phyloP scores from a whole-genome alignment of 1,284 basidiomycete species.

The Trametes polyzona region DNA sequence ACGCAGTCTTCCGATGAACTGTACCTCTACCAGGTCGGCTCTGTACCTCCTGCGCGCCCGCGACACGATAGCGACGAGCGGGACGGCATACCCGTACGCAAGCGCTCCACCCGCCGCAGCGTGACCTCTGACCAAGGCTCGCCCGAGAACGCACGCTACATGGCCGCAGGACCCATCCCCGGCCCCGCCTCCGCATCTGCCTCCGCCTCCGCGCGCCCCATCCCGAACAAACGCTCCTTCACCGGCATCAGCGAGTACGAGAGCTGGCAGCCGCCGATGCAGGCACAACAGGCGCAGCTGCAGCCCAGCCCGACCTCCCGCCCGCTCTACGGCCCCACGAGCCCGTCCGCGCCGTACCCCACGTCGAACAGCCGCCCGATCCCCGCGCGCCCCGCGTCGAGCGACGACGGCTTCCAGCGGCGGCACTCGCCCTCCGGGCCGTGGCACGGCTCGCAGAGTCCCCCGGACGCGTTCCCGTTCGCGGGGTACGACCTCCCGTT shows the following conservation, averaged over 20 bases:
- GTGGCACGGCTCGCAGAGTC: slow-evolving; percentile 22
- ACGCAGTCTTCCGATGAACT: slow-evolving; percentile 16
- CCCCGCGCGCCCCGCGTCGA: slow-evolving; percentile 14
- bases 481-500: slow-evolving; percentile 19
- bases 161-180: no score
- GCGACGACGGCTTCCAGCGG: slow-evolving; percentile 18
- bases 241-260: slow-evolving; percentile 20
- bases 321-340: slow-evolving; percentile 16
- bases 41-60: slow-evolving; percentile 6
- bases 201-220: slow-evolving; percentile 23
- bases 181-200: no score
- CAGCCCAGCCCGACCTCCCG: slow-evolving; percentile 15
- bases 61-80: slow-evolving; percentile 21
- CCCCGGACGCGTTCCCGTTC: slow-evolving; percentile 20
- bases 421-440: slow-evolving; percentile 21
- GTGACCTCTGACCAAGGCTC: slow-evolving; percentile 27
- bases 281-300: no score
- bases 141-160: slow-evolving; percentile 28
- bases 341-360: slow-evolving; percentile 3
- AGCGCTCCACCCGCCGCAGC: slow-evolving; percentile 22
- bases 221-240: slow-evolving; percentile 28
- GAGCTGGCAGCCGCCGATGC: slow-evolving; percentile 17
- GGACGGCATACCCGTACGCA: slow-evolving; percentile 17
- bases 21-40: slow-evolving; percentile 18
- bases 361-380: slow-evolving; percentile 23